Percentiles rank a stretch among this genome's conserved stretches.
Conservation (phyloP, 2,329 filamentous ascomycete species). For the Fusarium lateritium region DNA sequence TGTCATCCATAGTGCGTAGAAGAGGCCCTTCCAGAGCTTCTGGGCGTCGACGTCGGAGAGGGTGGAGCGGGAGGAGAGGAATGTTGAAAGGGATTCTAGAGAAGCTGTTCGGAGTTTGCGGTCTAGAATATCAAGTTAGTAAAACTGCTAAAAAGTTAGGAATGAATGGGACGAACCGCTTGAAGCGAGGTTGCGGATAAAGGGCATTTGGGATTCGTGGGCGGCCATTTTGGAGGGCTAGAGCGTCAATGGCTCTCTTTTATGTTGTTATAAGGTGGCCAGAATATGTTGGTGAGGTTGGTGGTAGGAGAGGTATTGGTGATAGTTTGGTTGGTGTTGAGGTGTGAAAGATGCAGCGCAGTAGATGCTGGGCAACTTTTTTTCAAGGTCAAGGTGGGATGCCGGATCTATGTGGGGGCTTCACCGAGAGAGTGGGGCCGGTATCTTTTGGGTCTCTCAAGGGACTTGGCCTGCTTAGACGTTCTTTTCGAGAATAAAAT, state of each 20-base stretch:
- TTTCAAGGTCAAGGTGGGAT: slow-evolving; percentile 47
- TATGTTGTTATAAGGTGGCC: fast-evolving
- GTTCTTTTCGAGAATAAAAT: neutral
- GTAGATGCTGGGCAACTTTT: slow-evolving; percentile 43
- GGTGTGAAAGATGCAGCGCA: slow-evolving; percentile 17
- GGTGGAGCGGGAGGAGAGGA: slow-evolving; percentile 74
- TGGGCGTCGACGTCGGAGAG: slow-evolving; percentile 80
- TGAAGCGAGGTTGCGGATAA: slow-evolving; percentile 86
- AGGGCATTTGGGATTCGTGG: slow-evolving; percentile 72
- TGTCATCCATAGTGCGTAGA: slow-evolving; percentile 94
- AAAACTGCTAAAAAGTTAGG: neutral
- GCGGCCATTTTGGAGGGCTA: slow-evolving; percentile 40
- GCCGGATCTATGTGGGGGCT: slow-evolving; percentile 42
- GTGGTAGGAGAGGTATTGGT: neutral
- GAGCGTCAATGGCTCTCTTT: slow-evolving; percentile 32
- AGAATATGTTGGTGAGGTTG: too few relatives aligned
- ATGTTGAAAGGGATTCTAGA: slow-evolving; percentile 81
- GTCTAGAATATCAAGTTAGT: slow-evolving; percentile 65
- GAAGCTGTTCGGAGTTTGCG: slow-evolving; percentile 83
- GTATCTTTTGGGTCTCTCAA: slow-evolving; percentile 2
- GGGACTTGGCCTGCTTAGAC: slow-evolving; percentile 6
- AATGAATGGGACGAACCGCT: slow-evolving; percentile 75
- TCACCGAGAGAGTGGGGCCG: slow-evolving; percentile 39
- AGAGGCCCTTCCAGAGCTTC: slow-evolving; percentile 96
- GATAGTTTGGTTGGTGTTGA: slow-evolving; percentile 25